Evolutionary conservation across 2,329 filamentous ascomycete genomes (phyloP).

Genomic region (Corniculantispora saksenae): DNA sequence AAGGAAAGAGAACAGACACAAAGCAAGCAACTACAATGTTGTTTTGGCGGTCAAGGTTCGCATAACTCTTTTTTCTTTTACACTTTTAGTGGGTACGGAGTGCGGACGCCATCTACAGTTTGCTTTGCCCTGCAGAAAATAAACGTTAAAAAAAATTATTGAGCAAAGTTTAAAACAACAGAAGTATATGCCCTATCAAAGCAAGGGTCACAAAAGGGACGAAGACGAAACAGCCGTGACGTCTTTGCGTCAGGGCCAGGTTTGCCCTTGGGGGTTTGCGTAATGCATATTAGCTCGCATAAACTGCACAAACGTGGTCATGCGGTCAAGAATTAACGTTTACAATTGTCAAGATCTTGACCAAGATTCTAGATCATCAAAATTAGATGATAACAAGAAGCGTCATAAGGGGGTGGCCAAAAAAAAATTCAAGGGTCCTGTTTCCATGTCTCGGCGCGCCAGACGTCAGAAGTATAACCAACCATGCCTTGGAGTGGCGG

Average conservation of each 20-base stretch:
- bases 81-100: neutral
- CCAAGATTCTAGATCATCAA: neutral
- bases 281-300: slow-evolving; percentile 1
- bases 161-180: neutral
- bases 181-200: neutral
- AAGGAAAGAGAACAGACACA: neutral
- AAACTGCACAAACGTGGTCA: neutral
- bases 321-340: neutral
- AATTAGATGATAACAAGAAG: neutral
- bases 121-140: neutral
- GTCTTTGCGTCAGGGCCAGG: neutral
- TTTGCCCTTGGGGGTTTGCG: neutral
- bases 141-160: neutral
- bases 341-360: neutral
- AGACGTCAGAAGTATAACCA: neutral
- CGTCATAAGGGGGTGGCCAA: neutral
- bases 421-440: neutral
- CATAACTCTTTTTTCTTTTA: no score
- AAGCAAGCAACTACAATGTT: no score
- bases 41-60: no score
- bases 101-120: slow-evolving; percentile 1
- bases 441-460: slow-evolving; percentile 1
- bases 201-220: neutral
- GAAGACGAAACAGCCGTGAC: slow-evolving; percentile 17
- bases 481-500: neutral